Percentiles rank a stretch among this genome's conserved stretches.
Evolutionary conservation across 805 yeast species (phyloP).

Genomic region (Brettanomyces custersianus): DNA sequence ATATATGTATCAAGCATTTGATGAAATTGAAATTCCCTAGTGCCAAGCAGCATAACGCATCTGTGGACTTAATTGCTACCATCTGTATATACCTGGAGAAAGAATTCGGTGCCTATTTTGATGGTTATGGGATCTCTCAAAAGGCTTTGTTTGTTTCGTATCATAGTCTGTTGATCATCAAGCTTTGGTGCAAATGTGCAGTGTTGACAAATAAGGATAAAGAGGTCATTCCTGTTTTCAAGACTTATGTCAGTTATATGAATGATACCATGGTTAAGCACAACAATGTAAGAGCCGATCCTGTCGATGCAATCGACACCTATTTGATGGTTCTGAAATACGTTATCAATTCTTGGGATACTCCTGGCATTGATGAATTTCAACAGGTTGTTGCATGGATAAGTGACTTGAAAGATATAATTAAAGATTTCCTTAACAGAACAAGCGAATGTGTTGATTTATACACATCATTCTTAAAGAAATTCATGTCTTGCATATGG

Average conservation of each 20-base stretch:
- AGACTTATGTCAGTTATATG: conserved; percentile 33
- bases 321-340: conserved; percentile 12
- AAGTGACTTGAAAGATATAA: conserved; percentile 5
- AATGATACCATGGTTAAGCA: conserved; percentile 29
- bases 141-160: conserved; percentile 34
- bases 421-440: conserved; percentile 7
- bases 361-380: conserved; percentile 8
- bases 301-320: conserved; percentile 22
- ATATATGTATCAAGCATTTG: conserved; percentile 10
- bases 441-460: conserved; percentile 5
- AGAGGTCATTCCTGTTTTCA: conserved; percentile 26
- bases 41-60: conserved; percentile 28
- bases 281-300: conserved; percentile 27
- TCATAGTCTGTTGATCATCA: conserved; percentile 33
- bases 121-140: conserved; percentile 21
- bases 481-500: conserved; percentile 16
- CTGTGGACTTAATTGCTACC: conserved; percentile 26
- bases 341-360: conserved; percentile 5
- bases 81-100: conserved; percentile 14
- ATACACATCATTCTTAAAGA: conserved; percentile 15
- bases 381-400: conserved; percentile 14
- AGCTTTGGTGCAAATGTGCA: conserved; percentile 24
- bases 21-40: conserved; percentile 31
- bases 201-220: conserved; percentile 13
- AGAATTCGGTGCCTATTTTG: conserved; percentile 8